Evolutionary conservation across 2,329 filamentous ascomycete genomes (phyloP).

Genomic region (Monosporascus sp.): DNA sequence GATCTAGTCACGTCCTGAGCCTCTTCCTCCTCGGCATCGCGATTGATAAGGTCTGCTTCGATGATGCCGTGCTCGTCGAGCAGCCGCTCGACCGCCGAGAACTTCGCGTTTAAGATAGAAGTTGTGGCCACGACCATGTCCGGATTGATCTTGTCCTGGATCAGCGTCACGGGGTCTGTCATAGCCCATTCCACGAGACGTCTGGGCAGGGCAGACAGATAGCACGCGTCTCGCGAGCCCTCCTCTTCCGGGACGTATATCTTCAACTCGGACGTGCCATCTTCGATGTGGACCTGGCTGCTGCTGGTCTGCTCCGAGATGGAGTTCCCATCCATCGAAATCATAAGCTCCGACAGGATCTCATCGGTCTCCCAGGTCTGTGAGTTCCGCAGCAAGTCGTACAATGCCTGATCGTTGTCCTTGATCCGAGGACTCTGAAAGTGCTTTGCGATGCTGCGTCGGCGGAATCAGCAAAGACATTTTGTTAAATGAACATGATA

Average conservation of each 20-base stretch:
- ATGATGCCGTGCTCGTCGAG: conserved; percentile 2
- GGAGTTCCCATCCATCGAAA: conserved; percentile 21
- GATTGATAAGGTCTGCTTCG: conserved; percentile 3
- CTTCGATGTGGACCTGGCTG: conserved; percentile 13
- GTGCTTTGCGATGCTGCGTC: conserved; percentile 22
- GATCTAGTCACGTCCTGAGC: background rate
- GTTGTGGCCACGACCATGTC: background rate
- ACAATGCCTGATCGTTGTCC: conserved; percentile 11
- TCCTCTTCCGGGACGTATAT: conserved; percentile 28
- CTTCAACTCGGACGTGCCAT: background rate
- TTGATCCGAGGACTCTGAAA: conserved; percentile 19
- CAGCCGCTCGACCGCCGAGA: background rate
- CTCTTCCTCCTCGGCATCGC: background rate
- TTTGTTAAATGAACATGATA: background rate
- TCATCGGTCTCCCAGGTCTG: conserved; percentile 24
- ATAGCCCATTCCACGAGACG: conserved; percentile 7
- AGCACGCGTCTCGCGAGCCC: background rate
- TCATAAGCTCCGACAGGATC: conserved; percentile 22
- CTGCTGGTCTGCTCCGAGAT: conserved; percentile 11
- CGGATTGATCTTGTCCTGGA: background rate
- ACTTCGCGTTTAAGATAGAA: background rate
- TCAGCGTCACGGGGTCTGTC: conserved; percentile 2
- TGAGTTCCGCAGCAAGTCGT: conserved; percentile 15
- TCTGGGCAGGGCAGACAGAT: conserved; percentile 2
- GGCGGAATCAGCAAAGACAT: background rate